Evolutionary conservation across 2,329 filamentous ascomycete species (phyloP), one percentile per base, ranked within the genome.

Genomic region (Fusarium beomiforme): DNA sequence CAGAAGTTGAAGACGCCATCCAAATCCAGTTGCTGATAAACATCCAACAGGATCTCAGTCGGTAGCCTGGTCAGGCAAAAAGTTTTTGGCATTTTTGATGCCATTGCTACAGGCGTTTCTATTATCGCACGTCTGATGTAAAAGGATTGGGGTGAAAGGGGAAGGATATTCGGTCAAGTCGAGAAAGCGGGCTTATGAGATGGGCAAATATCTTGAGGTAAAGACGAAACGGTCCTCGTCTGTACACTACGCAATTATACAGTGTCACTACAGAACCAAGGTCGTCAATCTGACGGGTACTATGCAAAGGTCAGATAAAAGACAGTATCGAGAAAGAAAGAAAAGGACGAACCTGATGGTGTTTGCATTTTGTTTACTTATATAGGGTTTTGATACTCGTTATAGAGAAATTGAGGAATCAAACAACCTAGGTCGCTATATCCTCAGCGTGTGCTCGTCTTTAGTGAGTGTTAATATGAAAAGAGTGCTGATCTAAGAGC

Each of bases 31-130:
- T 82, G 69, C 33, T 82, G 81, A 70, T 85, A 85, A 26, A 88
- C 83, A 23, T 85, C 82, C 14, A 87, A 75, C 5, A 86, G 73
- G 21, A 86, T 81, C 71, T 89, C 87, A 6, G 81, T 77, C 1
- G 86, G 85, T 49, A 85, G 64, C 44, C 71, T 72, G 47, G 77
- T 67, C 23, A 83, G 71, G 41, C 61, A 67, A 26, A 68, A 65
- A 4, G 54, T 23, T 44, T 66, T 67, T 41, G 59, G 58, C n/a
- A 56, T 44, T 39, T 54, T 49, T 9, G 53, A 37, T 11, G 72
- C 64, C 77, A 79, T 78, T 31, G 44, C 49, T 29, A 9, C 46
- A 33, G 42, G 39, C 42, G n/a, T 8, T 19, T n/a, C 21, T 21
- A 33, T 49, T 29, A 24, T 23, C 56, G 17, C 9, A 26, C 33